These are phyloP conservation scores for Aspergillus sp. DNA, from an alignment of 2,329 filamentous ascomycete genomes.

Conservation along the genomic window DNA sequence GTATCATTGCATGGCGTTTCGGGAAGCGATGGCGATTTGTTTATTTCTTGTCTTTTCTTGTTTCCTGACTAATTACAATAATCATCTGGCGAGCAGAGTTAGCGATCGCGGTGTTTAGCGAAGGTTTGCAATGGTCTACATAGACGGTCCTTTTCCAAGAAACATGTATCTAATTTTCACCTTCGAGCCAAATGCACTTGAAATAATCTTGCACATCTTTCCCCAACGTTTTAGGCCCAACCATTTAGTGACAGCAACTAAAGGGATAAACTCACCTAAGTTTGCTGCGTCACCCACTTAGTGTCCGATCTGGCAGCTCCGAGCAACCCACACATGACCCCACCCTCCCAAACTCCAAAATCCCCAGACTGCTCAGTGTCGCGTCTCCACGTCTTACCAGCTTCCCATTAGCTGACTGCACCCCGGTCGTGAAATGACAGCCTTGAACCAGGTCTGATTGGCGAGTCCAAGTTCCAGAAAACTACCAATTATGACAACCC, in stretches of 20 bases:
- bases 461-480: too few relatives aligned
- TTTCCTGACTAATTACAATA: not conserved
- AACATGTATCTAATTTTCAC: slow-evolving; percentile 8
- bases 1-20: slow-evolving; percentile 3
- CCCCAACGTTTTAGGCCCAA: not conserved
- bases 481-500: too few relatives aligned
- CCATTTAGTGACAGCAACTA: slow-evolving; percentile 5
- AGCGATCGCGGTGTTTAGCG: slow-evolving; percentile 6
- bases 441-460: too few relatives aligned
- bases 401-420: too few relatives aligned
- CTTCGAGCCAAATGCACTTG: not conserved
- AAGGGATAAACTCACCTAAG: slow-evolving; percentile 14
- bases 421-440: too few relatives aligned
- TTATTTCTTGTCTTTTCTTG: not conserved
- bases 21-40: not conserved
- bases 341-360: not conserved
- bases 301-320: slow-evolving; percentile 15
- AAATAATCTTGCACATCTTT: not conserved
- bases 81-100: slow-evolving; percentile 3
- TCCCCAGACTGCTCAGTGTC: not conserved
- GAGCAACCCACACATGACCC: slow-evolving; percentile 15
- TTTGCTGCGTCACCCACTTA: slow-evolving; percentile 14
- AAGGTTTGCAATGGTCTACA: slow-evolving; percentile 6
- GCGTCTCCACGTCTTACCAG: too few relatives aligned
- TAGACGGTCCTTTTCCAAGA: slow-evolving; percentile 10